Conservation (phyloP, 1,284 basidiomycete genomes). For the Golubevia sp. region DNA sequence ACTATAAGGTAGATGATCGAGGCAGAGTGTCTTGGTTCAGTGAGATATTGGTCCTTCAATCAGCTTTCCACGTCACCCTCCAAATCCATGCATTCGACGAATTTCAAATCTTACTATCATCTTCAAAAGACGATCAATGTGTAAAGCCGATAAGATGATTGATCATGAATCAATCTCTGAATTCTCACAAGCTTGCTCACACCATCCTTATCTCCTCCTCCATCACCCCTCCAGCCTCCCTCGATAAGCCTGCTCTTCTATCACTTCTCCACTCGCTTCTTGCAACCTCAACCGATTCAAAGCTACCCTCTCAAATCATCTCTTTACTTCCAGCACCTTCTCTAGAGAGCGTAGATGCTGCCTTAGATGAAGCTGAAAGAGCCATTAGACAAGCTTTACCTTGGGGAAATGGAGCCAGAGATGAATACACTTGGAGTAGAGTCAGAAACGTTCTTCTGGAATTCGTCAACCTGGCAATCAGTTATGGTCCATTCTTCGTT, state of each 20-base stretch:
- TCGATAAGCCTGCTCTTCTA: constrained; percentile 47
- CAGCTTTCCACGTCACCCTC: too few species aligned
- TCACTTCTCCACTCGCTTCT: constrained; percentile 39
- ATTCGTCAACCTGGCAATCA: constrained; percentile 28
- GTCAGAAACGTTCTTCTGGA: constrained; percentile 35
- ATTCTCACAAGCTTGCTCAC: too few species aligned
- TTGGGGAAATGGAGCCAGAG: constrained; percentile 14
- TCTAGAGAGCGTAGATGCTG: constrained; percentile 30
- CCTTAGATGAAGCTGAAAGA: constrained; percentile 35
- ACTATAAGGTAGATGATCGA: too few species aligned
- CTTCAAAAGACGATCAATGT: too few species aligned
- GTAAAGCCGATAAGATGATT: too few species aligned
- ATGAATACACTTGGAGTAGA: constrained; percentile 47
- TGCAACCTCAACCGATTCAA: constrained; percentile 22
- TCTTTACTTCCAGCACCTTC: constrained; percentile 39
- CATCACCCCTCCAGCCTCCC: constrained; percentile 19
- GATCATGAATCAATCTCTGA: too few species aligned
- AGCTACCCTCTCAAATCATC: constrained; percentile 36
- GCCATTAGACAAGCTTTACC: constrained; percentile 12
- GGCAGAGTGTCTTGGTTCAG: too few species aligned
- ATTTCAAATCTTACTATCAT: too few species aligned
- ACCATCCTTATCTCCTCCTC: too few species aligned
- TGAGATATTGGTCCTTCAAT: too few species aligned
- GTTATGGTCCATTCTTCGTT: constrained; percentile 43
- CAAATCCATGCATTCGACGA: too few species aligned